These are phyloP conservation scores for Fraxinus velutina DNA, from an alignment of 305 asterid genomes.

Conservation along the genomic window DNA sequence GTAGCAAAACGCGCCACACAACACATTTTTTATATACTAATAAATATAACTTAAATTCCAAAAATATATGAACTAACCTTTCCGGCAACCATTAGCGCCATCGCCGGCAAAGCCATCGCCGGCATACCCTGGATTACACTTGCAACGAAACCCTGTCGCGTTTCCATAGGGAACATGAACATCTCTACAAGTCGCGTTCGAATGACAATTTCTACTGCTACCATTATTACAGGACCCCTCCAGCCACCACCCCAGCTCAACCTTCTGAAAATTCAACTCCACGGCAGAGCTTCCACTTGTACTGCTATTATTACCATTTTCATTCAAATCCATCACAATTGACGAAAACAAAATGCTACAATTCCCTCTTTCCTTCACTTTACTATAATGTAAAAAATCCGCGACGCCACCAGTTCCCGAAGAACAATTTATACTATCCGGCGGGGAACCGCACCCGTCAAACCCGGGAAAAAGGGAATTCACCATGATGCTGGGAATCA, in stretches of 20 bases:
- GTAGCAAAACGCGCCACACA: background rate
- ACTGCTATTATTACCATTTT: background rate
- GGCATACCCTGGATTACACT: conserved; percentile 53
- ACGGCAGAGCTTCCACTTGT: conserved; percentile 25
- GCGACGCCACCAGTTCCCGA: conserved; percentile 25
- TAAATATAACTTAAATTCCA: background rate
- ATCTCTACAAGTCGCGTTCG: conserved; percentile 37
- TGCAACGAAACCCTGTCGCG: conserved; percentile 49
- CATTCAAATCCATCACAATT: conserved; percentile 39
- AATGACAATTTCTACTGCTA: conserved; percentile 26
- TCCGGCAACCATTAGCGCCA: conserved; percentile 49
- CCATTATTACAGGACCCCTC: conserved; percentile 32
- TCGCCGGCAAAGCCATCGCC: conserved; percentile 69
- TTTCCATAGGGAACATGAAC: background rate
- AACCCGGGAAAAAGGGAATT: conserved; percentile 15
- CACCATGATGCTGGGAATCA: conserved; percentile 38
- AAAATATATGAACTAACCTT: conserved; percentile 44
- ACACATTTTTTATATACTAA: background rate
- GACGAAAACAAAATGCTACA: conserved; percentile 58
- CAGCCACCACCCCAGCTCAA: conserved; percentile 87
- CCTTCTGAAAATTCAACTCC: conserved; percentile 46
- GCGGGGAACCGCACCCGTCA: conserved; percentile 28
- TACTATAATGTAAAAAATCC: conserved; percentile 34
- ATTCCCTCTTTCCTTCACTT: conserved; percentile 28
- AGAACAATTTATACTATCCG: conserved; percentile 40